Base-by-base conservation (phyloP, 2,329 filamentous ascomycete genomes). In the Rhynchosporium agropyri region DNA sequence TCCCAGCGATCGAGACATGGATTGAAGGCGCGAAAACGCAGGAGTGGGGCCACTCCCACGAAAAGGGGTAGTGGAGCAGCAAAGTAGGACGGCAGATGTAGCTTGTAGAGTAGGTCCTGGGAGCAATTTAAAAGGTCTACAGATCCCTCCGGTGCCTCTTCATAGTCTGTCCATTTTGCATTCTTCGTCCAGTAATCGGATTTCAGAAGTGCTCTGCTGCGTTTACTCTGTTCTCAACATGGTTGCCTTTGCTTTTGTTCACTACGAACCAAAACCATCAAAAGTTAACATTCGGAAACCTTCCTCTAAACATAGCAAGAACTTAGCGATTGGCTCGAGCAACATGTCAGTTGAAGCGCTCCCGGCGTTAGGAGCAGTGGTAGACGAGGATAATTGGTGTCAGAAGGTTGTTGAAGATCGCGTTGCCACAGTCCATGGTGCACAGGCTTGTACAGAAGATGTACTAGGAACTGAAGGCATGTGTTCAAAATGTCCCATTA, bases 111-210 rank as follows among this genome's bases (percentile, higher is more conserved):
- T 15, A 53, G 33, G 50, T 53, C 50, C n/a, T 53, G 6, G 33
- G 50, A 38, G 15, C 26, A 15, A 50, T 12, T 50, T 36, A 26
- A 53, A 8, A 40, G 50, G 29, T 51, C 50, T 40, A 53, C 33
- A 53, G 36, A 53, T 26, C 31, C 50, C 50, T 53, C 50, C 50
- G 26, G 36, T 40, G 31, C 50, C 50, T 40, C 49, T 38, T 53
- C 50, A 53, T 20, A 4, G 31, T 40, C 50, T 53, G 33, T 38
- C 33, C 50, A 53, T n/a, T 53, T 40, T 53, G 33, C 33, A 53
- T 53, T 38, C 50, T 53, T 53, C 33, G 38, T 53, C 50, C n/a
- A 53, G 2, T 36, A 20, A 50, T 51, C 49, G 49, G 31, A 51
- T 51, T 51, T 20, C 49, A 33, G 33, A 50, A 15, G 26, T 15